Evolutionary conservation across 2,329 filamentous ascomycete species (phyloP), one percentile per base, ranked within the genome.

Genomic region (Phaeophleospora eucalypticola): DNA sequence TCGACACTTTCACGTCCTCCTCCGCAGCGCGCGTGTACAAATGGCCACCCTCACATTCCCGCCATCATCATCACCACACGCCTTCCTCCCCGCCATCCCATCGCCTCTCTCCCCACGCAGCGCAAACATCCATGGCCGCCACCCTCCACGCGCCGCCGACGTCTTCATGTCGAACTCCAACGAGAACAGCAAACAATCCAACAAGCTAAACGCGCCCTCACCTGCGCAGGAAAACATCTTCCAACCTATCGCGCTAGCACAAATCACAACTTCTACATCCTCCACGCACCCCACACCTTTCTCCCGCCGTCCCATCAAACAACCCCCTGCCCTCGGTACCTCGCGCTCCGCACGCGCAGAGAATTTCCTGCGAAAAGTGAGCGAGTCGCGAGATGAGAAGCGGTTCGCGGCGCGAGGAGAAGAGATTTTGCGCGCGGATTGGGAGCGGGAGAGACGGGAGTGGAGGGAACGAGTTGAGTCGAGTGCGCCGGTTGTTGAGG

Each of bases 351-450:
- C 77, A 44, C 72, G 87, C 47, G 73, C 86, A 38, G 78, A 79
- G 24, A 71, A 85, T 46, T 91, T 91, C 58, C 69, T 91, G 49
- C 80, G 82, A 61, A 85, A 70, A 43, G 70, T 77, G 9, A 62
- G 69, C 41, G 67, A 68, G 35, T 61, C 61, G 2, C 60, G 73
- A 35, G 73, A 76, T 3, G 72, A 76, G 4, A 65, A 63, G 59
- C 65, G 67, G 39, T 77, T 71, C 67, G 68, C 71, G 48, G 57
- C 58, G 14, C 60, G 73, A 21, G 68, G 71, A 1, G 74, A 76
- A 27, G 71, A 75, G 65, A 72, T 77, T 27, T 64, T 75, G 62
- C 63, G 71, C 33, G 51, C 72, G n/a, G 73, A 77, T 43, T 75
- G 70, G 44, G 51, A 74, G 2, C 63, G 65, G 3, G 56, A 67